Evolutionary conservation across 495 filamentous ascomycete genomes (phyloP).

Genomic region (Talaromyces adpressus): DNA sequence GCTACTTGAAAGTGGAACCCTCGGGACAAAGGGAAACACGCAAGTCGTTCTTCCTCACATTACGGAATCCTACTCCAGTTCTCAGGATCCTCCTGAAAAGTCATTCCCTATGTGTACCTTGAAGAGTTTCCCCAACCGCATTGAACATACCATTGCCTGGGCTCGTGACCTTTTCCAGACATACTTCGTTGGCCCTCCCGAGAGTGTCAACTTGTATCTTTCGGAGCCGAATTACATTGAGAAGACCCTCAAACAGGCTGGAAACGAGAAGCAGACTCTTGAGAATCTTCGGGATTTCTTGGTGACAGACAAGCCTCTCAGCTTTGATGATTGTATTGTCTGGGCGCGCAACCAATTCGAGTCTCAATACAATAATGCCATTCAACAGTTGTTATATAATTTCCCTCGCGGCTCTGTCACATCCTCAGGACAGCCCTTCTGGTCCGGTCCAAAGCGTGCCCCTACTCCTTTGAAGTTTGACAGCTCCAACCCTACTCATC

Average conservation of each 20-base stretch:
- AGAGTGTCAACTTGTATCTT: constrained; percentile 92
- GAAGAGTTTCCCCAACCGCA: constrained; percentile 95
- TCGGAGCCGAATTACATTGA: constrained; percentile 87
- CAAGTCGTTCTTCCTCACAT: constrained; percentile 87
- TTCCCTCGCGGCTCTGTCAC: constrained; percentile 93
- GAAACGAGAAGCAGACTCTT: constrained; percentile 92
- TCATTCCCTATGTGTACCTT: constrained; percentile 99
- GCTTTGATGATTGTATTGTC: constrained; percentile 89
- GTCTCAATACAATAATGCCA: constrained; percentile 93
- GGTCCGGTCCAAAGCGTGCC: constrained; percentile 97
- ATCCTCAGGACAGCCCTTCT: constrained; percentile 85
- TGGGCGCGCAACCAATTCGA: constrained; percentile 95
- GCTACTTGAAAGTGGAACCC: constrained; percentile 89
- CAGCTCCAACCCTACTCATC: constrained; percentile 72
- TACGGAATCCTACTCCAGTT: constrained; percentile 97
- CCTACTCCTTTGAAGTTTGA: constrained; percentile 90
- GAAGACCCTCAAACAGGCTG: constrained; percentile 83
- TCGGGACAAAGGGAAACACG: constrained; percentile 97
- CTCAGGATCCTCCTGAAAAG: constrained; percentile 96
- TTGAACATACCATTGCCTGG: constrained; percentile 99
- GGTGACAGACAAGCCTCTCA: constrained; percentile 87
- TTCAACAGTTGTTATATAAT: constrained; percentile 94
- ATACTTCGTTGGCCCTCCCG: constrained; percentile 87
- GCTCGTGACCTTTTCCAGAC: constrained; percentile 90
- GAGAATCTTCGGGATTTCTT: constrained; percentile 85